A percentile compares a stretch with the other conserved stretches of the same genome.
These are phyloP conservation scores for Trichoderma sp. DNA, from an alignment of 2,329 filamentous ascomycete genomes.

Conservation along the genomic window DNA sequence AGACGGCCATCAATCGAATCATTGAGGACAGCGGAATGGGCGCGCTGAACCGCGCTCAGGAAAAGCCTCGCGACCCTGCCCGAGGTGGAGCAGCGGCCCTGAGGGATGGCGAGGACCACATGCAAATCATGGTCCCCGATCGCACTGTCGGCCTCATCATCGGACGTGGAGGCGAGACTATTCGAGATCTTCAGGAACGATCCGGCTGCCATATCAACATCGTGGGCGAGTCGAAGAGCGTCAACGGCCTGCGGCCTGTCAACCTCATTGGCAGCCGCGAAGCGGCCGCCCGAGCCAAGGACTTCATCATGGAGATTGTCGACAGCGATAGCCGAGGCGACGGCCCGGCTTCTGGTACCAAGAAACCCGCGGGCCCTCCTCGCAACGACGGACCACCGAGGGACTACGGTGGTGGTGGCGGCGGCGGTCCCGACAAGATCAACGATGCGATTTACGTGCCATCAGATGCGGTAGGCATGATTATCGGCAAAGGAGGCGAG, in stretches of 20 bases:
- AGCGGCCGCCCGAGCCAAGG: conserved; percentile 76
- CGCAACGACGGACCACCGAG: conserved; percentile 41
- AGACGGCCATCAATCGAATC: conserved; percentile 80
- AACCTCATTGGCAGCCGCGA: conserved; percentile 82
- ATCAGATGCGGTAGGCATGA: conserved; percentile 92
- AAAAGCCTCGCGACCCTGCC: conserved; percentile 46
- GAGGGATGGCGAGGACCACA: conserved; percentile 79
- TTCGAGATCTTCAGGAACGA: conserved; percentile 86
- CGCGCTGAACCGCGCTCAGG: conserved; percentile 49
- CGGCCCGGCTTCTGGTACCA: conserved; percentile 39
- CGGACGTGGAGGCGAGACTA: conserved; percentile 89
- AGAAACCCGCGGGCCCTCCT: conserved; percentile 36
- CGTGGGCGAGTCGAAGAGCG: conserved; percentile 87
- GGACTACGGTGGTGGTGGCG: conserved; percentile 44
- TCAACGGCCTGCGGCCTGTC: conserved; percentile 85
- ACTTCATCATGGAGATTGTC: conserved; percentile 90
- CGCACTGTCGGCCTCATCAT: conserved; percentile 92
- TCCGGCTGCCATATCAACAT: conserved; percentile 97
- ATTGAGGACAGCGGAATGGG: conserved; percentile 73
- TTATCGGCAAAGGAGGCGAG: conserved; percentile 91
- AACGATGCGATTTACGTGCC: conserved; percentile 84
- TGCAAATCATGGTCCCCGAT: conserved; percentile 94
- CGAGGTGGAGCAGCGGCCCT: conserved; percentile 52
- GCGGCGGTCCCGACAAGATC: conserved; percentile 64
- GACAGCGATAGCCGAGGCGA: conserved; percentile 79